A percentile compares a stretch with the other conserved stretches of the same genome.
These are phyloP conservation scores for Periconia macrospinosa DNA, from an alignment of 2,329 filamentous ascomycete species.

Conservation along the genomic window DNA sequence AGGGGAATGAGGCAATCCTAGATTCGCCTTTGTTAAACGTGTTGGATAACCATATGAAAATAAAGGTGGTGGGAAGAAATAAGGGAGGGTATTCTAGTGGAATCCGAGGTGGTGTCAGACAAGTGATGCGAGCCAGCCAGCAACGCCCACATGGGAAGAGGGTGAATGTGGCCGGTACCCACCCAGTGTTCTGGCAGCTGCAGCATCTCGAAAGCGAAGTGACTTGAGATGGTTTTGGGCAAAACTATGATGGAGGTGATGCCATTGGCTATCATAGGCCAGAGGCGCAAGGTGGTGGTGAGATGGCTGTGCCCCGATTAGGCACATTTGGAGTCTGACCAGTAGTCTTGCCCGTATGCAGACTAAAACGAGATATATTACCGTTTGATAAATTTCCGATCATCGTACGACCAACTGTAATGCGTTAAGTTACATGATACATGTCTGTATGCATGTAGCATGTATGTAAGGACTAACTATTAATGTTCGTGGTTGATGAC, in stretches of 20 bases:
- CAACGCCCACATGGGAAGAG: not conserved
- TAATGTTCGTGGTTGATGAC: not conserved
- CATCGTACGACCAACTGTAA: too few species aligned
- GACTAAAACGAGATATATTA: slow-evolving; percentile 5
- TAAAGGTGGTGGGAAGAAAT: not conserved
- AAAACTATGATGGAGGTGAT: not conserved
- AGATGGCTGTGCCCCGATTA: not conserved
- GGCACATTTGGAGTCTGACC: not conserved
- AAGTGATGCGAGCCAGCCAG: not conserved
- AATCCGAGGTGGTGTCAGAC: not conserved
- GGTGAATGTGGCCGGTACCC: not conserved
- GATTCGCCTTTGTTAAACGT: too few species aligned
- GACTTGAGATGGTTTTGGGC: not conserved
- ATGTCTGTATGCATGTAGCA: too few species aligned
- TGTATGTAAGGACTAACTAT: too few species aligned
- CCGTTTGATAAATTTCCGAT: slow-evolving; percentile 1
- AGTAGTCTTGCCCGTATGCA: slow-evolving; percentile 5
- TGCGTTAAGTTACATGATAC: too few species aligned
- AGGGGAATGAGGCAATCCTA: too few species aligned
- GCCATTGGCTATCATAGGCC: not conserved
- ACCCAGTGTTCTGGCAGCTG: not conserved
- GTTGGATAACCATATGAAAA: too few species aligned
- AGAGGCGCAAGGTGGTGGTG: not conserved
- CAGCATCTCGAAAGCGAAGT: not conserved
- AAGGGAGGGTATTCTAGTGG: not conserved